Conservation (phyloP, 2,329 filamentous ascomycete genomes). For the Colletotrichum spaethianum region DNA sequence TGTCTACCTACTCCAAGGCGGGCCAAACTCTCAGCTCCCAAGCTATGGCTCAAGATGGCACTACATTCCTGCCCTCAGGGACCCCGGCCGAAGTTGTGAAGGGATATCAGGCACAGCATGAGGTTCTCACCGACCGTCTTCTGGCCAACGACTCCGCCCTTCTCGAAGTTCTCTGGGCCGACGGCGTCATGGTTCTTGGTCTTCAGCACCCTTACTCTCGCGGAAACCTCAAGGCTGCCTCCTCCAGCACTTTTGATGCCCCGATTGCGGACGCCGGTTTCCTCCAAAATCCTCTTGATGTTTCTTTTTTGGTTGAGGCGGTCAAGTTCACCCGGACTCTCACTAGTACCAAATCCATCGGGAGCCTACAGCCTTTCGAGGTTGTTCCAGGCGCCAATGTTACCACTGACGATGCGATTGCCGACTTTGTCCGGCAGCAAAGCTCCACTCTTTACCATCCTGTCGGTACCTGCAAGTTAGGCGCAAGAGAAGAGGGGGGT, state of each 20-base stretch:
- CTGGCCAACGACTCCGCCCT: conserved; percentile 46
- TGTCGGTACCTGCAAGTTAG: conserved; percentile 53
- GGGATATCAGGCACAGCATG: conserved; percentile 55
- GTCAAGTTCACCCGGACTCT: conserved; percentile 54
- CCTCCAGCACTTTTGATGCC: conserved; percentile 50
- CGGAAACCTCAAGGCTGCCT: conserved; percentile 56
- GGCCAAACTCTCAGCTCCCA: conserved; percentile 46
- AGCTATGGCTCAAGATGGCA: conserved; percentile 51
- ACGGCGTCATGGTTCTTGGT: conserved; percentile 49
- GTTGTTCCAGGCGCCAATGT: conserved; percentile 35
- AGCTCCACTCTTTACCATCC: conserved; percentile 51
- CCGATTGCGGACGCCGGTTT: conserved; percentile 57
- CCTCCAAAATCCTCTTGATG: conserved; percentile 55
- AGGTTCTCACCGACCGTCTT: conserved; percentile 49
- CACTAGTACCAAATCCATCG: conserved; percentile 33
- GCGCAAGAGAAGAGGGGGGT: conserved; percentile 48
- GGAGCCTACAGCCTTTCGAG: conserved; percentile 28
- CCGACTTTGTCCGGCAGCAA: conserved; percentile 33
- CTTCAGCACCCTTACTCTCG: conserved; percentile 56
- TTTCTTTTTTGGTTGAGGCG: conserved; percentile 48
- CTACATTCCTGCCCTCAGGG: conserved; percentile 50
- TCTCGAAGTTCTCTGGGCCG: conserved; percentile 51
- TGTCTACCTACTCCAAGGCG: conserved; percentile 49
- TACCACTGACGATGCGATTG: conserved; percentile 30
- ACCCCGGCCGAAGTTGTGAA: conserved; percentile 53